Percentiles rank a stretch among this genome's conserved stretches.
Evolutionary conservation across 768 basidiomycete genomes (phyloP).

Genomic region (Pholiota conissans): DNA sequence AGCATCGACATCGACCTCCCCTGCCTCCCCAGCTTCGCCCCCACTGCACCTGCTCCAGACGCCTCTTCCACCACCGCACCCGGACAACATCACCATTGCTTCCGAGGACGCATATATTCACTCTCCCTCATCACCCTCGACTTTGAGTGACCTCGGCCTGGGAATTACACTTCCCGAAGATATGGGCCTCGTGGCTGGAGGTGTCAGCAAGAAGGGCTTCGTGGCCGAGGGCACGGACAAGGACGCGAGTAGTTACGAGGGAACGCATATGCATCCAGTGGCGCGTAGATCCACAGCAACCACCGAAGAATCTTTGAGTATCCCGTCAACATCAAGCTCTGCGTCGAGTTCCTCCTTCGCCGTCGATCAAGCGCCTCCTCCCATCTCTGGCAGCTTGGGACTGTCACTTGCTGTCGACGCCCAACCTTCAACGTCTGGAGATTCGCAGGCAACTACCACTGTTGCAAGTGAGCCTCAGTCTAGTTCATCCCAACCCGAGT

Average conservation of each 20-base stretch:
- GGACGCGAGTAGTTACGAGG: conserved; percentile 28
- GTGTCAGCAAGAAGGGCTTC: conserved; percentile 3
- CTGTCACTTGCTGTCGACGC: background rate
- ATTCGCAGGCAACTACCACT: background rate
- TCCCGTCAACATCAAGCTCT: background rate
- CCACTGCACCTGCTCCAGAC: background rate
- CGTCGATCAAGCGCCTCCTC: background rate
- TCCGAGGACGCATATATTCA: background rate
- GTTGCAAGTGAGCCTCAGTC: background rate
- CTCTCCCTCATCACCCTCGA: conserved; percentile 2
- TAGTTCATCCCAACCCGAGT: too few relatives aligned
- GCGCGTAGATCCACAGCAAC: conserved; percentile 26
- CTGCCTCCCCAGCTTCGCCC: conserved; percentile 1
- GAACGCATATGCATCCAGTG: conserved; percentile 59
- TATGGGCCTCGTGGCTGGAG: background rate
- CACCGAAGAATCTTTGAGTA: background rate
- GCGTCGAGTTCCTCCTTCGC: background rate
- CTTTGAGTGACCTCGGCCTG: conserved; percentile 3
- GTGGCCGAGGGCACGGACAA: background rate
- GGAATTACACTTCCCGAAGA: background rate
- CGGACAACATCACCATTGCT: conserved; percentile 2
- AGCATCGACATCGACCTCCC: background rate
- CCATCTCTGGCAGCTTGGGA: background rate
- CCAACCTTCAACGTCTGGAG: background rate
- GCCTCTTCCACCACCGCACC: background rate